Conservation (phyloP, 2,329 filamentous ascomycete species). For the Amauroascus niger region DNA sequence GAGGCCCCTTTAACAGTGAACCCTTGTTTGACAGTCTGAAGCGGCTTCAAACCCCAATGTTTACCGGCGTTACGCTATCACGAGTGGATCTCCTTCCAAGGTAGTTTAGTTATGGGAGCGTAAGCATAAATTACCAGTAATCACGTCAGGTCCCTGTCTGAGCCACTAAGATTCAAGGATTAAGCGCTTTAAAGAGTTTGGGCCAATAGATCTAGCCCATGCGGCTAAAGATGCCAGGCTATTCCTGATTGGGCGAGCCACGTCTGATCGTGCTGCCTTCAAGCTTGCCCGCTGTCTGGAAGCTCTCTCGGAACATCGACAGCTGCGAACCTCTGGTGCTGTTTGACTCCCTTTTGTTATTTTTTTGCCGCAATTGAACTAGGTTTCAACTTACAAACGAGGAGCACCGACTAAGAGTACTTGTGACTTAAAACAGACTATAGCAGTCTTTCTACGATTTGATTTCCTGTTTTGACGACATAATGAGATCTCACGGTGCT, state of each 20-base stretch:
- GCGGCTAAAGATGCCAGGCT: neutral
- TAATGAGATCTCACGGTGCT: constrained; percentile 16
- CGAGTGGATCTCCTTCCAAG: neutral
- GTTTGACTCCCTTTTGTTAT: no score
- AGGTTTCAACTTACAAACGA: neutral
- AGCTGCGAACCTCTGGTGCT: neutral
- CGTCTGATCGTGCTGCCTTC: constrained; percentile 16
- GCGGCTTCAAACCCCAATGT: constrained; percentile 2
- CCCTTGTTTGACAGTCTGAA: neutral
- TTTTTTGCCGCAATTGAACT: neutral
- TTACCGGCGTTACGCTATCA: neutral
- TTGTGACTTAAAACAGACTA: neutral
- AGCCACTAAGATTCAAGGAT: neutral
- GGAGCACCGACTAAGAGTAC: neutral
- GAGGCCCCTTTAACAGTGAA: neutral
- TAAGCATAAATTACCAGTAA: constrained; percentile 6
- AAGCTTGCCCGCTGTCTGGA: neutral
- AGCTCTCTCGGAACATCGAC: neutral
- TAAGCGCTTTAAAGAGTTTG: neutral
- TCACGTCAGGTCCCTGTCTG: constrained; percentile 1
- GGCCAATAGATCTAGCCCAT: neutral
- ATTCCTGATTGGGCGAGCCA: constrained; percentile 15
- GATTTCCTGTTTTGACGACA: neutral
- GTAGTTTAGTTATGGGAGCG: neutral
- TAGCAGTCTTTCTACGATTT: neutral